Conservation (phyloP, 768 basidiomycete species). For the Boletellus emodensis region DNA sequence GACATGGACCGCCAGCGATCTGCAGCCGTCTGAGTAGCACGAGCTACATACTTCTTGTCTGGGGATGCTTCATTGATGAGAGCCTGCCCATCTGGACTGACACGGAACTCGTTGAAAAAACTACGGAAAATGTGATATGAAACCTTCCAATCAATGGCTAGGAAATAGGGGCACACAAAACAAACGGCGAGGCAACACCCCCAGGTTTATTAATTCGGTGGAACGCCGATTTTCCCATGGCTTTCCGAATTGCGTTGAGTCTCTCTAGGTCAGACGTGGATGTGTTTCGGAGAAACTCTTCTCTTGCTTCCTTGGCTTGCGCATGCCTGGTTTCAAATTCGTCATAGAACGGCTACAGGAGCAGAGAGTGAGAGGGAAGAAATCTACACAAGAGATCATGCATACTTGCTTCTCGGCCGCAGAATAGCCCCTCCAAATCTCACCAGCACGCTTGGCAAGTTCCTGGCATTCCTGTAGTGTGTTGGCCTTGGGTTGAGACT, state of each 20-base stretch:
- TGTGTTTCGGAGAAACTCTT: conserved; percentile 27
- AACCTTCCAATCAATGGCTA: not conserved
- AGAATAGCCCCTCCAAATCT: conserved; percentile 32
- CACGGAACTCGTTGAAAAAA: conserved; percentile 20
- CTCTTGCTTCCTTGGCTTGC: conserved; percentile 18
- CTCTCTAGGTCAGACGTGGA: conserved; percentile 19
- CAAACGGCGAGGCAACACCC: conserved; percentile 14
- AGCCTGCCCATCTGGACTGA: conserved; percentile 11
- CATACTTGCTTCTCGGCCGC: conserved; percentile 35
- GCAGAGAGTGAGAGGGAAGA: not conserved
- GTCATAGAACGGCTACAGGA: conserved; percentile 27
- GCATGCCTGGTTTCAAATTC: conserved; percentile 12
- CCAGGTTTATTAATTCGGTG: not conserved
- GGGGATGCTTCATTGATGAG: conserved; percentile 8
- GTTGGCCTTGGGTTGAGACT: not conserved
- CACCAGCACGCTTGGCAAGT: conserved; percentile 19
- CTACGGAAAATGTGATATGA: conserved; percentile 5
- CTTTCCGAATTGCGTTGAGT: conserved; percentile 32
- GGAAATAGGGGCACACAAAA: conserved; percentile 20
- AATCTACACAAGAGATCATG: not conserved
- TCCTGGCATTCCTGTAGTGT: not conserved
- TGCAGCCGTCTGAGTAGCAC: conserved; percentile 16
- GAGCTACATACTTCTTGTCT: not conserved
- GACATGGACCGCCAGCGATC: conserved; percentile 32
- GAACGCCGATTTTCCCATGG: conserved; percentile 21